These are phyloP conservation scores for Drechslerella stenobrocha DNA, from an alignment of 2,329 filamentous ascomycete genomes.

Conservation along the genomic window DNA sequence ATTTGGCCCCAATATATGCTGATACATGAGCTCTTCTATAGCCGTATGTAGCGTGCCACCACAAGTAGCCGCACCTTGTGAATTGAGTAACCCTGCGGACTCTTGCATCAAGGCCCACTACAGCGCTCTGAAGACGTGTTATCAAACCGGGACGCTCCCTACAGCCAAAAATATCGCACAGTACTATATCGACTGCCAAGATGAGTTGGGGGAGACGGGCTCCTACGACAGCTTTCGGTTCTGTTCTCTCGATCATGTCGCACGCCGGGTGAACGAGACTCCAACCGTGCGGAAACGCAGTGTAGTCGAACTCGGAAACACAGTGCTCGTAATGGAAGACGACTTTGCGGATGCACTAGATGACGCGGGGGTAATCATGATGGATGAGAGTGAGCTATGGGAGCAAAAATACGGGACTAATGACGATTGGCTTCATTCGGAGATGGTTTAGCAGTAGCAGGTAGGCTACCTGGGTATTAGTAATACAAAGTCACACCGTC, in stretches of 20 bases:
- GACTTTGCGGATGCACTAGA: neutral
- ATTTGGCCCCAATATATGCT: too few relatives aligned
- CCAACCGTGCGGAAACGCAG: conserved; percentile 1
- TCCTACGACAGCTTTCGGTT: conserved; percentile 19
- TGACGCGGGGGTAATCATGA: conserved; percentile 5
- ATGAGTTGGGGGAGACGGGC: conserved; percentile 10
- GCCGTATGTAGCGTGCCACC: conserved; percentile 24
- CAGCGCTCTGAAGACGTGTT: conserved; percentile 15
- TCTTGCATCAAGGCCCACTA: conserved; percentile 17
- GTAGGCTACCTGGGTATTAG: too few relatives aligned
- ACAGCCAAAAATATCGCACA: conserved; percentile 24
- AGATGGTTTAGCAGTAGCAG: neutral
- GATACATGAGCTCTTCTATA: too few relatives aligned
- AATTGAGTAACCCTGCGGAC: conserved; percentile 13
- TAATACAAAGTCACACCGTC: too few relatives aligned
- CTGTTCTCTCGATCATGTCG: conserved; percentile 11
- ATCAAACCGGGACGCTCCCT: conserved; percentile 16
- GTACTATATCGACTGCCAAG: conserved; percentile 28
- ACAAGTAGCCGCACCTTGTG: conserved; percentile 19
- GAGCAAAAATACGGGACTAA: neutral
- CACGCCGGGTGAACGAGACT: neutral
- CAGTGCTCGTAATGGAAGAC: neutral
- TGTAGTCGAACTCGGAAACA: neutral
- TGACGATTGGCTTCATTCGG: neutral
- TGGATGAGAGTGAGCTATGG: conserved; percentile 8